Evolutionary conservation across 345 rosid genomes (phyloP).

Genomic region (Citrus maxima): DNA sequence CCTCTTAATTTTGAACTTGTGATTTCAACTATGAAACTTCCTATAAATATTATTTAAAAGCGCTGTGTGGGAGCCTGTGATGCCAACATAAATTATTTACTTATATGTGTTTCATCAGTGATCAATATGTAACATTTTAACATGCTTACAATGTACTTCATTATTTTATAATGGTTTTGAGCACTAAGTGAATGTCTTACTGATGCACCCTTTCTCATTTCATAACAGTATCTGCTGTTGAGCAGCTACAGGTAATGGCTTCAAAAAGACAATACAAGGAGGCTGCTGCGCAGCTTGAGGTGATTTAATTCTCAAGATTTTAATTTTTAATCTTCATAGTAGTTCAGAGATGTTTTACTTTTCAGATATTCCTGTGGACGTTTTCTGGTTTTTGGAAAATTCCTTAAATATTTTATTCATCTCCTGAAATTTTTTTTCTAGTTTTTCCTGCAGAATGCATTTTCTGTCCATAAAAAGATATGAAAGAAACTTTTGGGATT

Average conservation of each 20-base stretch:
- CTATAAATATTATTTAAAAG: background rate
- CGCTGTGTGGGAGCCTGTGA: background rate
- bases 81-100: background rate
- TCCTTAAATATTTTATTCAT: background rate
- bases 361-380: background rate
- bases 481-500: background rate
- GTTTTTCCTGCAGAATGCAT: background rate
- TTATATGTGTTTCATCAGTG: background rate
- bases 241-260: slow-evolving; percentile 98
- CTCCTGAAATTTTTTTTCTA: background rate
- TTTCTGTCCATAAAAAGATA: background rate
- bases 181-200: slow-evolving; percentile 1
- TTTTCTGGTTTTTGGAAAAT: background rate
- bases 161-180: background rate
- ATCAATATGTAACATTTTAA: background rate
- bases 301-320: slow-evolving; percentile 22
- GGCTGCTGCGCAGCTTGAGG: slow-evolving; percentile 99
- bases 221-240: slow-evolving; percentile 91
- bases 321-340: background rate
- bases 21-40: background rate
- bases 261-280: slow-evolving; percentile 95
- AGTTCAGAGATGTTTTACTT: background rate
- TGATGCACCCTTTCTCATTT: slow-evolving; percentile 19
- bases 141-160: background rate
- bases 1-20: background rate